Base-by-base conservation (phyloP, 2,329 filamentous ascomycete species). In the Cladosporium sp. region DNA sequence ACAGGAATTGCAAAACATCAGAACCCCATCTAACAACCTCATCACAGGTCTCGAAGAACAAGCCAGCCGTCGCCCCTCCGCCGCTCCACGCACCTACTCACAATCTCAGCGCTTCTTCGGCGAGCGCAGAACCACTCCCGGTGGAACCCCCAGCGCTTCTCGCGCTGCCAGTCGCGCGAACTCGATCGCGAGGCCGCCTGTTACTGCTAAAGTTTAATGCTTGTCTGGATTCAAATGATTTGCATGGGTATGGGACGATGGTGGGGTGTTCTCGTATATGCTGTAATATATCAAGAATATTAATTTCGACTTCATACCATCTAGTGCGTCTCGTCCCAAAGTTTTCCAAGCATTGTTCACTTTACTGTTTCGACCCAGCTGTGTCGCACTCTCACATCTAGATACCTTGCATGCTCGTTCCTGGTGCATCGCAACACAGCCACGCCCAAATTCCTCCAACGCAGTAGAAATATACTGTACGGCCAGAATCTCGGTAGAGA, bases 101-200 rank as follows among this genome's bases (percentile, higher is more conserved):
- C 73, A 76, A 59, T 59, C 64, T 2, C 67, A 72, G 51, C 71
- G 74, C 49, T 73, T 73, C 63, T 74, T 76, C 46, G 74, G 73
- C 23, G 70, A 75, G 65, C 65, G 48, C 13, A 67, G 72, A 26
- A 10, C 13, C 3, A 69, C 72, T 5, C 71, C 71, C 4, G 58
- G 70, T 18, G 69, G 71, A 14, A 74, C 73, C 8, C 72, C 72
- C 2, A 59, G 70, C 32, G 72, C 69, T 4, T 74, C 73, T 2
- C 73, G 72, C 6, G 64, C 68, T 6, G 73, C 73, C 0, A 69
- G 66, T 23, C 58, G 73, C 4, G 56, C 56, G 2, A 74, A 75
- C 65, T 56, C 48, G 25, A 28, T 65, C 3, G 34, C 60, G n/a
- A 63, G 60, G 49, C 60, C 48, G 32, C 28, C 48, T 5, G 46